Conservation (phyloP, 768 basidiomycete species). For the Piloderma croceum region DNA sequence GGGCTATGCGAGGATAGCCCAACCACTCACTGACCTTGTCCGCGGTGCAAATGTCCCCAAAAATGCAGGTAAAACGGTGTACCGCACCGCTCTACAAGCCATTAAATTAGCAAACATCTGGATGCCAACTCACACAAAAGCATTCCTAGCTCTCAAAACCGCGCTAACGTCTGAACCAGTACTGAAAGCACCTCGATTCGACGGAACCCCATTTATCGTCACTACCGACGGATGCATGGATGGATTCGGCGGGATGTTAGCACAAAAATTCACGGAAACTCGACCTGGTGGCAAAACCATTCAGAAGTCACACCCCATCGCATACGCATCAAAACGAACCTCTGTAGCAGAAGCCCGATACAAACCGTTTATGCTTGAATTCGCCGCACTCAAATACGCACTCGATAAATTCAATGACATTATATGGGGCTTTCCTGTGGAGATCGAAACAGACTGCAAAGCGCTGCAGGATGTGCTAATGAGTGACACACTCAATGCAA, state of each 20-base stretch:
- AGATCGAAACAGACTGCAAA: conserved; percentile 19
- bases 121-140: conserved; percentile 17
- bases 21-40: conserved; percentile 5
- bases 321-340: conserved; percentile 30
- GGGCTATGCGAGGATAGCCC: conserved; percentile 1
- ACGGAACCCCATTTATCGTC: too few relatives aligned
- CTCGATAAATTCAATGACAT: conserved; percentile 1
- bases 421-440: neutral
- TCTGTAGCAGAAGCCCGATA: conserved; percentile 26
- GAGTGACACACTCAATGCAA: conserved; percentile 16
- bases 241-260: conserved; percentile 28
- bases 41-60: conserved; percentile 15
- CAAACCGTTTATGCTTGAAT: conserved; percentile 29
- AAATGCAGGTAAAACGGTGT: conserved; percentile 17
- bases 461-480: conserved; percentile 20
- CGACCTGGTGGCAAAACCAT: too few relatives aligned
- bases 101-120: conserved; percentile 15
- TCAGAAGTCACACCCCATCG: conserved; percentile 22
- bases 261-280: conserved; percentile 20
- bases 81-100: conserved; percentile 19
- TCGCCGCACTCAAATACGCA: conserved; percentile 23
- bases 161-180: conserved; percentile 29
- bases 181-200: too few relatives aligned
- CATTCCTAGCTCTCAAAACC: conserved; percentile 27
- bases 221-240: conserved; percentile 29